phyloP scores from a whole-genome alignment of 139 green algal species.

The Chlorella sp. region DNA sequence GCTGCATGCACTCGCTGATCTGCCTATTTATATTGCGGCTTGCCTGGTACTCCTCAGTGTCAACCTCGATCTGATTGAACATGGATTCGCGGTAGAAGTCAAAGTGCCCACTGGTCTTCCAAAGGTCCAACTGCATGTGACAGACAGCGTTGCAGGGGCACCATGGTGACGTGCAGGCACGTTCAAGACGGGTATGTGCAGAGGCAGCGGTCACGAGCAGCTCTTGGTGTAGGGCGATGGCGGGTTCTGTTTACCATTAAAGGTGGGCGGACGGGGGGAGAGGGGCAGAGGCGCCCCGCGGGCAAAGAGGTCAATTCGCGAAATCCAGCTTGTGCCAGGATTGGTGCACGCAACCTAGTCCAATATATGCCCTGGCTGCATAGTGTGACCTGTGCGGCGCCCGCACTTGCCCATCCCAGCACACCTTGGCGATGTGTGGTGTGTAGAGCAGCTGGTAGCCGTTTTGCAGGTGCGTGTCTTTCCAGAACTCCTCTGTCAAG shows the following conservation, averaged over 20 bases:
- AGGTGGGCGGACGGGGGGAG: too few species aligned
- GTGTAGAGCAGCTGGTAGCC: slow-evolving; percentile 96
- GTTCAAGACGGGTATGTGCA: too few species aligned
- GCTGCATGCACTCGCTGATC: too few species aligned
- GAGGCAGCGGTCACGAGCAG: too few species aligned
- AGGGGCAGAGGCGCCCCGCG: too few species aligned
- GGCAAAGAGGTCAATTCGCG: too few species aligned
- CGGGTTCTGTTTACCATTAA: neutral
- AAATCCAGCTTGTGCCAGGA: too few species aligned
- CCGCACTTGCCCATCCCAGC: neutral
- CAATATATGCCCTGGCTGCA: too few species aligned
- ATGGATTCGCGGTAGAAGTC: slow-evolving; percentile 98
- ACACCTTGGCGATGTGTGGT: slow-evolving; percentile 92
- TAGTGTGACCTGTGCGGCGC: too few species aligned
- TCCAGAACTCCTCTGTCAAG: slow-evolving; percentile 95
- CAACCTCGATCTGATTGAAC: slow-evolving; percentile 93
- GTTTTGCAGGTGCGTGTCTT: slow-evolving; percentile 85
- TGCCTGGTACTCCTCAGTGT: slow-evolving; percentile 92
- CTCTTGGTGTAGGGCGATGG: too few species aligned
- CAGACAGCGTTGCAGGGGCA: neutral
- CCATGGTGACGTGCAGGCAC: too few species aligned
- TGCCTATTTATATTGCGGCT: neutral
- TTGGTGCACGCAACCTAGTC: too few species aligned
- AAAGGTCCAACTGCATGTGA: slow-evolving; percentile 78
- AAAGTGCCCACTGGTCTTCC: slow-evolving; percentile 95